Base-by-base conservation (phyloP, 257 asterid genomes). In the Voacanga thouarsii region DNA sequence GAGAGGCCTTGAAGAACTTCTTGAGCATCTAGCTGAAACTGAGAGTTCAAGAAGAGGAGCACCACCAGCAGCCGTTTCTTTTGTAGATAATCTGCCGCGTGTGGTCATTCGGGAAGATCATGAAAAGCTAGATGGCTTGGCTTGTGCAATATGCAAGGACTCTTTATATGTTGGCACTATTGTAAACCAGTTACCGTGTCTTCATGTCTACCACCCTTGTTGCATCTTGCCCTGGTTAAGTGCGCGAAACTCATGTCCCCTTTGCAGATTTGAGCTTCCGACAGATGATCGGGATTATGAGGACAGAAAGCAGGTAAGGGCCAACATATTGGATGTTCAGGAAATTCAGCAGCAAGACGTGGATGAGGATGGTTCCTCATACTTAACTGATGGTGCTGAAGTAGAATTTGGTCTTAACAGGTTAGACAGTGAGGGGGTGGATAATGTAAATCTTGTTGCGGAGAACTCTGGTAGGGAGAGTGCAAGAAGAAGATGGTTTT, bases 91-190 rank as follows among this genome's bases (percentile, higher is more conserved):
- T 73, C 75, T 95, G 82, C 93, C 91, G 1, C 71, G 78, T 51
- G 16, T 90, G 28, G 82, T 89, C 71, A 83, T 93, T 59, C 75
- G 80, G 47, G 91, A 83, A 69, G 90, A 89, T 72, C 74, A 70
- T 49, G 80, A 79, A 45, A 88, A 83, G 84, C 80, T 71, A 76
- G 91, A 91, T 49, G 72, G 74, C 72, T 71, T 82, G 86, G 83
- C 86, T 12, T 93, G 99, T 83, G 98, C 98, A 72, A 84, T 95
- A 82, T 95, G 99, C 94, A 95, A 92, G 91, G 99, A 95, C 60
- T 75, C 89, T 76, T 86, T 90, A 45, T 74, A 60, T 77, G 84
- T 83, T 68, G 97, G 94, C 39, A 82, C 83, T 23, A 84, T 86
- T n/a, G 93, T 89, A 75, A 95, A 90, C 73, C 87, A 77, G 90